Conservation (phyloP, 306 rosid genomes). For the Phaseolus lunatus region DNA sequence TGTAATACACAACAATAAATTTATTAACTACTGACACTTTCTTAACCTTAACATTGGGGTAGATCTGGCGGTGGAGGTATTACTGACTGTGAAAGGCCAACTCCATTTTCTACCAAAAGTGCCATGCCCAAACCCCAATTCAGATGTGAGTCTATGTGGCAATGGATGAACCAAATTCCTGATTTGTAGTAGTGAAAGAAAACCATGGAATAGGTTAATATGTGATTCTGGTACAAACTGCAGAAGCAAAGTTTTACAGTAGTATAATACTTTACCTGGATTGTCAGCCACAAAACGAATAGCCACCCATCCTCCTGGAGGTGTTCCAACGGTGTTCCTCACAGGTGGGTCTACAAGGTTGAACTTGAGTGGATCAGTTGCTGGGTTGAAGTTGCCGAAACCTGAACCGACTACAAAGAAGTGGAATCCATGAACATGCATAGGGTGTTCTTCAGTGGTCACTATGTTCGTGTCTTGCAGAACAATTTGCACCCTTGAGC, state of each 20-base stretch:
- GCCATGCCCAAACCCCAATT: slow-evolving; percentile 78
- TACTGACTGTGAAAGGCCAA: slow-evolving; percentile 72
- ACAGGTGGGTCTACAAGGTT: slow-evolving; percentile 84
- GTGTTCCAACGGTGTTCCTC: slow-evolving; percentile 85
- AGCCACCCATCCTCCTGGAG: slow-evolving; percentile 98
- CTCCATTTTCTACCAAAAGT: slow-evolving; percentile 85
- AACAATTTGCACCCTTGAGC: slow-evolving; percentile 74
- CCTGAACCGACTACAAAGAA: slow-evolving; percentile 92
- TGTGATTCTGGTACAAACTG: neutral
- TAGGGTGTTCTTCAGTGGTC: slow-evolving; percentile 86
- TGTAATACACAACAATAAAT: slow-evolving; percentile 28
- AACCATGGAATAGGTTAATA: slow-evolving; percentile 31
- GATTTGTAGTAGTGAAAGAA: slow-evolving; percentile 35
- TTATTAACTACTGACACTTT: slow-evolving; percentile 39
- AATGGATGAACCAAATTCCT: slow-evolving; percentile 94
- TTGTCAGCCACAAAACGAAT: slow-evolving; percentile 89
- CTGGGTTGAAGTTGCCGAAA: slow-evolving; percentile 86
- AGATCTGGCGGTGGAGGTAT: slow-evolving; percentile 98
- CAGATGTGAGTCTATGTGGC: slow-evolving; percentile 88
- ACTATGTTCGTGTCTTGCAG: slow-evolving; percentile 89
- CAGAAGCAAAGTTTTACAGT: neutral
- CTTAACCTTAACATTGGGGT: slow-evolving; percentile 68
- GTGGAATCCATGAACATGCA: slow-evolving; percentile 94
- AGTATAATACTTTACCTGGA: slow-evolving; percentile 60
- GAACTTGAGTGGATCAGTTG: slow-evolving; percentile 67